phyloP scores from a whole-genome alignment of 352 stramenopile genomes.

The Globisporangium spinosum region DNA sequence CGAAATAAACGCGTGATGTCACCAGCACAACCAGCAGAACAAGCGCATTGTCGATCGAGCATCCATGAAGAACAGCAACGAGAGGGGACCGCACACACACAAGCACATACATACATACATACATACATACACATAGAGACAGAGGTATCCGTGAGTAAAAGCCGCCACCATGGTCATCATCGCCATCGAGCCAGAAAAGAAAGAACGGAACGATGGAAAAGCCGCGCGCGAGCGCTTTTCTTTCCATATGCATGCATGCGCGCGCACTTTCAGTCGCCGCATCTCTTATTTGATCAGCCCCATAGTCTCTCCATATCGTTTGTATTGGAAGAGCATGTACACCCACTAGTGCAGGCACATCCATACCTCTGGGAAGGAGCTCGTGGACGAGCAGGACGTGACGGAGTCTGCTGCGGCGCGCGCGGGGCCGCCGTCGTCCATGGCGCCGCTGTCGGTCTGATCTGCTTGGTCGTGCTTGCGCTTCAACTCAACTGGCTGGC shows the following conservation, averaged over 20 bases:
- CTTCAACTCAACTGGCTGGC: neutral
- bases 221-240: neutral
- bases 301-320: neutral
- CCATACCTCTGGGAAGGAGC: constrained; percentile 12
- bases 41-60: neutral
- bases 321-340: neutral
- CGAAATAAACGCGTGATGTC: constrained; percentile 2
- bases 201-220: neutral
- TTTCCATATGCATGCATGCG: constrained; percentile 8
- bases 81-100: neutral
- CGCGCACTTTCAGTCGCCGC: neutral
- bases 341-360: neutral
- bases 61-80: neutral
- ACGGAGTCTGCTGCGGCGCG: constrained; percentile 1
- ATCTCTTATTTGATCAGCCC: neutral
- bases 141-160: constrained; percentile 7
- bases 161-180: neutral
- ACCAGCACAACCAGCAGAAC: neutral
- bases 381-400: constrained; percentile 14
- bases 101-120: no score
- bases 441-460: neutral
- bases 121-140: neutral
- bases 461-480: neutral
- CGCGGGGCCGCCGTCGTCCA: neutral
- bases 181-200: neutral